Evolutionary conservation across 2,329 filamentous ascomycete species (phyloP).

Genomic region (Phyllosticta citriasiana): DNA sequence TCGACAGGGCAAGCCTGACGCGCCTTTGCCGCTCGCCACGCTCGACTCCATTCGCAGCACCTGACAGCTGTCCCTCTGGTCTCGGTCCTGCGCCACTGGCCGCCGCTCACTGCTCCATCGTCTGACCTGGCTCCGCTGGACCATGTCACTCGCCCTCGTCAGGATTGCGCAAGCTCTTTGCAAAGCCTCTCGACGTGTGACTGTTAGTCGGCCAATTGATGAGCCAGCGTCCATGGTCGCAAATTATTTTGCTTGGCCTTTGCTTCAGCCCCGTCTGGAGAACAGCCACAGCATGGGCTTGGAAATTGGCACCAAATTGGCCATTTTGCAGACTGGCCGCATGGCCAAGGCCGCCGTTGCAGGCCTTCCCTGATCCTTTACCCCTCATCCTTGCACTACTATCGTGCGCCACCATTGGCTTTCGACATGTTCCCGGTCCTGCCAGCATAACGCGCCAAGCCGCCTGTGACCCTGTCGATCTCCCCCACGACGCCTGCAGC

Average conservation of each 20-base stretch:
- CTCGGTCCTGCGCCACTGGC: not conserved
- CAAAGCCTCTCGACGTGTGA: no score
- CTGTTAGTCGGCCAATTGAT: no score
- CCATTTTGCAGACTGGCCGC: not conserved
- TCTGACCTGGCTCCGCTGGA: slow-evolving; percentile 4
- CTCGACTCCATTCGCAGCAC: not conserved
- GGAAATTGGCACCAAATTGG: not conserved
- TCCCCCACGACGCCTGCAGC: not conserved
- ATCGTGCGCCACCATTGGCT: not conserved
- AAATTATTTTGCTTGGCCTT: not conserved
- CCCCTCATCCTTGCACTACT: not conserved
- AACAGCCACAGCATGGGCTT: not conserved
- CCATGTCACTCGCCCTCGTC: slow-evolving; percentile 1
- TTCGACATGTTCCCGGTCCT: not conserved
- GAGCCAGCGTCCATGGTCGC: no score
- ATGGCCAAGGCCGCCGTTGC: not conserved
- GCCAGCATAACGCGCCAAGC: not conserved
- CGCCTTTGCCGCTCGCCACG: not conserved
- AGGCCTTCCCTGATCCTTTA: not conserved
- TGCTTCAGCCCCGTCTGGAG: not conserved
- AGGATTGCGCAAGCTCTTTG: slow-evolving; percentile 4
- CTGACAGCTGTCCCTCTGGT: slow-evolving; percentile 4
- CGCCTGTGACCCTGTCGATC: slow-evolving; percentile 11
- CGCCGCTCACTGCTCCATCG: not conserved
- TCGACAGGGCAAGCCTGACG: not conserved